Evolutionary conservation across 2,329 filamentous ascomycete species (phyloP).

Genomic region (Rutstroemia sydowiana): DNA sequence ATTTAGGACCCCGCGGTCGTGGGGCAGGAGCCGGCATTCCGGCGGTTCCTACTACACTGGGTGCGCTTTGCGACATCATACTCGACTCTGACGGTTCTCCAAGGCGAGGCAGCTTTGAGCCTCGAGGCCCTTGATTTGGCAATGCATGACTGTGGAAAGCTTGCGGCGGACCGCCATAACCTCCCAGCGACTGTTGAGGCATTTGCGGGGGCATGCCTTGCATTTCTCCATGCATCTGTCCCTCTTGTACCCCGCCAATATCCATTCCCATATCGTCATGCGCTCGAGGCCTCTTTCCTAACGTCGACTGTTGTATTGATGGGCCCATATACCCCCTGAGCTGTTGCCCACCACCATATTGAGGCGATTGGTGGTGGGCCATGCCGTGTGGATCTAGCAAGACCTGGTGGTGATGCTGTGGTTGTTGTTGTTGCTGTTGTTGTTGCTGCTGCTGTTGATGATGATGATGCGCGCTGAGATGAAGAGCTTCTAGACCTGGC

Average conservation of each 20-base stretch:
- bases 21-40: constrained; percentile 83
- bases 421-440: constrained; percentile 43
- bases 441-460: constrained; percentile 49
- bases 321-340: constrained; percentile 40
- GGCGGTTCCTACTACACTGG: constrained; percentile 77
- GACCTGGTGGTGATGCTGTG: constrained; percentile 42
- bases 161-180: constrained; percentile 31
- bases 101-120: constrained; percentile 57
- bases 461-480: constrained; percentile 41
- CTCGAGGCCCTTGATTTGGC: constrained; percentile 62
- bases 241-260: constrained; percentile 40
- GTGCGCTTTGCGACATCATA: constrained; percentile 49
- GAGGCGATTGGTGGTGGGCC: constrained; percentile 40
- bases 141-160: constrained; percentile 69
- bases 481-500: constrained; percentile 26
- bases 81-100: constrained; percentile 39
- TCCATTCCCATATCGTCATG: constrained; percentile 46
- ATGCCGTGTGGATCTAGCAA: constrained; percentile 51
- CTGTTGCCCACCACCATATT: constrained; percentile 41
- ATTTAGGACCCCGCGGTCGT: constrained; percentile 75
- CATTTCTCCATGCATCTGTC: constrained; percentile 31
- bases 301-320: constrained; percentile 25
- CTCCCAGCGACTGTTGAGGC: constrained; percentile 48
- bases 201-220: constrained; percentile 46
- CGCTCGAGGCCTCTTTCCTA: constrained; percentile 43